Conservation (phyloP, 208 protist genomes). For the Tritrichomonas foetus region DNA sequence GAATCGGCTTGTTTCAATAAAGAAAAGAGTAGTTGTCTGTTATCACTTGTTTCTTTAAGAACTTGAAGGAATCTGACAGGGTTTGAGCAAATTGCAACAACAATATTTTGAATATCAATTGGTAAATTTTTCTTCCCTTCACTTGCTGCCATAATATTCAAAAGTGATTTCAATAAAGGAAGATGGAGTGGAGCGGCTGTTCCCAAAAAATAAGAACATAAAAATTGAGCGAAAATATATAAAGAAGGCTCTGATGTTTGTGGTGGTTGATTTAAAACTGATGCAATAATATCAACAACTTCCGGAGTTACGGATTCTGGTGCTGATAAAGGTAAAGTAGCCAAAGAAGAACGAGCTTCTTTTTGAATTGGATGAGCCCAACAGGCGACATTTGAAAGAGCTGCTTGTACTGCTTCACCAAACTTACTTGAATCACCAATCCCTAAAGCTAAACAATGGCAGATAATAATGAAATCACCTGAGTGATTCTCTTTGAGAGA, state of each 20-base stretch:
- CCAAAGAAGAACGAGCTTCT: neutral
- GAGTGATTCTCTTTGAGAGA: neutral
- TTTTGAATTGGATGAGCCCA: slow-evolving; percentile 35
- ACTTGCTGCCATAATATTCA: neutral
- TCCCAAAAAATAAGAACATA: neutral
- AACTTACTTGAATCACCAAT: neutral
- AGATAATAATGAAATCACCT: neutral
- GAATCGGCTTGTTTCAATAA: neutral
- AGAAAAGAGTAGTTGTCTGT: neutral
- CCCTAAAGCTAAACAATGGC: neutral
- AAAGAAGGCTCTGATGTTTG: neutral
- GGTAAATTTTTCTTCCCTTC: neutral
- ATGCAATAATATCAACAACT: neutral
- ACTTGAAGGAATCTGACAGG: neutral
- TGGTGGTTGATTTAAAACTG: neutral
- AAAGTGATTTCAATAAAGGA: neutral
- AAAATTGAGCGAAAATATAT: slow-evolving; percentile 26
- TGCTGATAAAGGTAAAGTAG: neutral
- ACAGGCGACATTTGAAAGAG: neutral
- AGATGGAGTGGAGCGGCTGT: neutral
- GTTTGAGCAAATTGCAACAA: slow-evolving; percentile 7
- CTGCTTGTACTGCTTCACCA: neutral
- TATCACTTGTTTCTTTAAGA: neutral
- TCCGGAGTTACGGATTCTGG: neutral
- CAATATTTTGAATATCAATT: neutral